Percentiles rank a stretch among this genome's conserved stretches.
phyloP scores from a whole-genome alignment of 345 rosid genomes.

The Citrus glauca region DNA sequence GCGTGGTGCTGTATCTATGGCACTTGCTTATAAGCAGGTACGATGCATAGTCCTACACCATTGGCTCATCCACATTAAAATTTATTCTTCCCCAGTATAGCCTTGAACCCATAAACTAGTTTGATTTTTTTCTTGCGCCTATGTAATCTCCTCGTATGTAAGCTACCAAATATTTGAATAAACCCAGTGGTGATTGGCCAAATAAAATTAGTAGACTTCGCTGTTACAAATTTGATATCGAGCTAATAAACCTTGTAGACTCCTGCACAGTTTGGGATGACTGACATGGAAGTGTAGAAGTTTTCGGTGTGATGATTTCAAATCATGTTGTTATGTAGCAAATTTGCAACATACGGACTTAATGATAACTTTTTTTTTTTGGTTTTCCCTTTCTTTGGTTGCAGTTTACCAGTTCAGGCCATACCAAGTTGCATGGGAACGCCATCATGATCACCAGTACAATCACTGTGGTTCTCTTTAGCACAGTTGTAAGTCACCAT shows the following conservation, averaged over 20 bases:
- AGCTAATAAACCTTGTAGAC: neutral
- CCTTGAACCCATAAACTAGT: neutral
- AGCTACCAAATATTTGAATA: neutral
- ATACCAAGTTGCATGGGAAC: slow-evolving; percentile 55
- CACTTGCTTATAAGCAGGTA: slow-evolving; percentile 97
- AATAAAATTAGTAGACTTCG: neutral
- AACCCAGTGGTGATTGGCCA: neutral
- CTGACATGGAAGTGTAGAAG: neutral
- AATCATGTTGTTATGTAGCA: neutral
- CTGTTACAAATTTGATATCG: neutral
- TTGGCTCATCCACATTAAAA: neutral
- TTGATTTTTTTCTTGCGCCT: neutral
- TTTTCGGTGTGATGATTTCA: neutral
- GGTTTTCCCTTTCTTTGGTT: neutral
- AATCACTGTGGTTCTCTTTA: slow-evolving; percentile 87
- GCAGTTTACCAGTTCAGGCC: slow-evolving; percentile 74
- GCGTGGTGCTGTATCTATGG: slow-evolving; percentile 98
- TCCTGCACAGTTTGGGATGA: neutral
- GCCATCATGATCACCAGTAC: slow-evolving; percentile 97
- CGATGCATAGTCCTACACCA: neutral
- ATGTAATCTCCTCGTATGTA: neutral
- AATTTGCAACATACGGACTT: neutral
- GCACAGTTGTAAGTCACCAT: slow-evolving; percentile 68
- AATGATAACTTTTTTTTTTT: neutral
- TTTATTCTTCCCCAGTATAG: neutral